These are phyloP conservation scores for Chimonanthus salicifolius DNA, from an alignment of 164 flowering plant genomes.

Conservation along the genomic window DNA sequence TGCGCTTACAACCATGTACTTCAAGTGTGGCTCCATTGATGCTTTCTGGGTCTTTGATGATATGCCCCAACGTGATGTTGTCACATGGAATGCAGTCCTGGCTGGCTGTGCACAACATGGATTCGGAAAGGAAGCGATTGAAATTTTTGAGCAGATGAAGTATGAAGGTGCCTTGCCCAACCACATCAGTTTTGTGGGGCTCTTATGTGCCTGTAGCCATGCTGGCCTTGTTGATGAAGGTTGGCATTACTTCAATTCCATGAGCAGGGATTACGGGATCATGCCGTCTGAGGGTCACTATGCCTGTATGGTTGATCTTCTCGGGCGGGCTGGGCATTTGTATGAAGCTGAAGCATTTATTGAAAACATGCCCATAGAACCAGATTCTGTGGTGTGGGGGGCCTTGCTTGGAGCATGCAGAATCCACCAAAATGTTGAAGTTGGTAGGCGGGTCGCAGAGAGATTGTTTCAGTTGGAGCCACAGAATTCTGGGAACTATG, in stretches of 20 bases:
- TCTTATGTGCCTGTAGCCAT: slow-evolving; percentile 36
- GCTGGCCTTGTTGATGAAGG: slow-evolving; percentile 34
- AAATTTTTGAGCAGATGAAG: slow-evolving; percentile 34
- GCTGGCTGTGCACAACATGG: slow-evolving; percentile 41
- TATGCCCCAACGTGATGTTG: slow-evolving; percentile 25
- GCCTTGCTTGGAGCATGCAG: slow-evolving; percentile 44
- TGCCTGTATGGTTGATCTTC: slow-evolving; percentile 41
- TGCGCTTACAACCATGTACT: slow-evolving; percentile 32
- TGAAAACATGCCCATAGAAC: slow-evolving; percentile 34
- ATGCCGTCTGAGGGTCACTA: slow-evolving; percentile 30
- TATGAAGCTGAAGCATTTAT: slow-evolving; percentile 32
- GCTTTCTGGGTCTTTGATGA: slow-evolving; percentile 32
- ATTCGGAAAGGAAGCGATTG: slow-evolving; percentile 28
- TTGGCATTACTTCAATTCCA: slow-evolving; percentile 31
- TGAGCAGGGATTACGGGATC: slow-evolving; percentile 30
- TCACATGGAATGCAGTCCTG: slow-evolving; percentile 40
- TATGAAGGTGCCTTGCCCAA: slow-evolving; percentile 29
- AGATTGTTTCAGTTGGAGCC: slow-evolving; percentile 28
- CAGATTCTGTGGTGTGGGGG: slow-evolving; percentile 38
- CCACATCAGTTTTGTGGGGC: slow-evolving; percentile 26
- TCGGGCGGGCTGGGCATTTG: slow-evolving; percentile 36
- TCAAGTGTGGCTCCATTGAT: slow-evolving; percentile 32
- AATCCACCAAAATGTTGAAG: slow-evolving; percentile 29
- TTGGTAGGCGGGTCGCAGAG: slow-evolving; percentile 33
- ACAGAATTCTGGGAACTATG: slow-evolving; percentile 28